Evolutionary conservation across 2,329 filamentous ascomycete genomes (phyloP), one percentile per base, ranked within the genome.

Genomic region (Fusarium sp.): DNA sequence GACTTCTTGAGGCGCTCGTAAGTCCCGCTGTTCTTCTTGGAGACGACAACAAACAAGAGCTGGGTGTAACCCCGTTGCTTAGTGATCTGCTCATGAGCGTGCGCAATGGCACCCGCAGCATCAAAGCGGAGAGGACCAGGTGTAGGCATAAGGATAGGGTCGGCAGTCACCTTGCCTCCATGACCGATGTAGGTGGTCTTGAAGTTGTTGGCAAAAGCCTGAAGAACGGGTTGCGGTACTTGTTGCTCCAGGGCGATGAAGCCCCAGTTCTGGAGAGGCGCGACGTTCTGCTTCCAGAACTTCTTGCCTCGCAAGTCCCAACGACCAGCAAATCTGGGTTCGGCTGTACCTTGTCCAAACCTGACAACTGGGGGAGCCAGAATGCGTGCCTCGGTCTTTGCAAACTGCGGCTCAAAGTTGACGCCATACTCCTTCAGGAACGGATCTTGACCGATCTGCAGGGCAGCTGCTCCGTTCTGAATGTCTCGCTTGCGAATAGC

Each of bases 1-100:
- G 89, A 93, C 82, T 95, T 95, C 89, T 99, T 99, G 80, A 98
- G 88, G 0, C 93, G 90, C 57, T 93, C 90, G 76, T 99, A 99
- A 0, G 90, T 85, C 18, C 90, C 89, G 0, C 89, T 84, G 70
- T 94, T 92, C 77, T 92, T 92, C 78, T 91, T 89, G 1, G 87
- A 87, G 3, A 98, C 85, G 15, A 98, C 86, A 75, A 95, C 92
- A 74, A 98, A 88, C 13, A 99, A 80, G 7, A 99, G 88, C 78
- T 96, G 91, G 0, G 95, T 93, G 2, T 87, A 85, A 0, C 79
- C 85, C 5, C 82, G 76, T 15, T 88, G 74, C 20, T 88, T 85
- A 79, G 87, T 92, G 1, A 90, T 83, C 12, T 86, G 79, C 5
- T 86, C 80, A 36, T 81, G 77, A 1, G 80, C 81, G 75, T 78